These are phyloP conservation scores for Persicaria maculosa DNA, from an alignment of 148 eudicot genomes.

Conservation along the genomic window DNA sequence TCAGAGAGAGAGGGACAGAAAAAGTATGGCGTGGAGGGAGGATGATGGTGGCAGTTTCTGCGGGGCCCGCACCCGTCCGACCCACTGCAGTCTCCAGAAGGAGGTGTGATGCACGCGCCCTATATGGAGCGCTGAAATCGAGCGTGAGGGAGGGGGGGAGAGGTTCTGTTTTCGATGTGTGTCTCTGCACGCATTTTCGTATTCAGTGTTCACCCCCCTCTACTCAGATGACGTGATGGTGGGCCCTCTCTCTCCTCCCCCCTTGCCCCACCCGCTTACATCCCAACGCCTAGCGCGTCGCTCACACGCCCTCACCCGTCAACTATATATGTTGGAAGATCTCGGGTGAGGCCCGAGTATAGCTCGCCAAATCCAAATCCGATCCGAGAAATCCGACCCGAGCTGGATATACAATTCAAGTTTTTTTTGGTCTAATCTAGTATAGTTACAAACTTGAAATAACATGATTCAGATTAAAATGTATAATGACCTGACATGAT, in stretches of 20 bases:
- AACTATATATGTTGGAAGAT: no score
- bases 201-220: background rate
- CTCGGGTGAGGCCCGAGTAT: no score
- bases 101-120: background rate
- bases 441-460: no score
- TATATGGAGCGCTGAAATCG: slow-evolving; percentile 2
- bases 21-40: slow-evolving; percentile 11
- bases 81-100: background rate
- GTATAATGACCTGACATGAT: no score
- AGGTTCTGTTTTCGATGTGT: background rate
- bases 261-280: background rate
- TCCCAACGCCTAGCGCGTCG: background rate
- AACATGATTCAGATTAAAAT: no score
- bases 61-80: background rate
- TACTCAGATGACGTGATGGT: background rate
- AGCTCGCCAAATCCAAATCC: no score
- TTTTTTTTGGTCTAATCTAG: no score
- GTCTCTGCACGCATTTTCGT: background rate
- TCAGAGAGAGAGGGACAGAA: background rate
- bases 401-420: no score
- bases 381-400: no score
- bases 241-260: background rate
- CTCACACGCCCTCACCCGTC: background rate
- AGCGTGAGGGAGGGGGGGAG: background rate
- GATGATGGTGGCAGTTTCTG: slow-evolving; percentile 11